These are phyloP conservation scores for Backusella macrospora DNA, from an alignment of 192 early-diverging fungal species.

Conservation along the genomic window DNA sequence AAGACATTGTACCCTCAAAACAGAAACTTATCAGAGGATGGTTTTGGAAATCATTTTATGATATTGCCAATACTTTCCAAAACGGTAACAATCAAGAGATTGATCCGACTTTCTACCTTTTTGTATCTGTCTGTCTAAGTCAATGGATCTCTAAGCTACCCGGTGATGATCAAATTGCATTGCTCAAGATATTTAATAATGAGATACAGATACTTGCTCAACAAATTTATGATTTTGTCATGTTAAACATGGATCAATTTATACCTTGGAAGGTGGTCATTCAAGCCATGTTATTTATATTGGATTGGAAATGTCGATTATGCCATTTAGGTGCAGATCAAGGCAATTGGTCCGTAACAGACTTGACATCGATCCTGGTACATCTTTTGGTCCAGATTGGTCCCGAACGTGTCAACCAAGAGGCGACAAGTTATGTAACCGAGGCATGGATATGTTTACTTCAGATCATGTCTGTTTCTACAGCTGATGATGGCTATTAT, in stretches of 20 bases:
- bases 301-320: conserved; percentile 11
- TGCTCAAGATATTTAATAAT: not conserved
- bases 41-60: conserved; percentile 4
- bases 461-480: not conserved
- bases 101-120: not conserved
- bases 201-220: not conserved
- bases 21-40: not conserved
- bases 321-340: not conserved
- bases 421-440: not conserved
- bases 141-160: not conserved
- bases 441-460: not conserved
- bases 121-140: not conserved
- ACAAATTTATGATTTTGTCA: not conserved
- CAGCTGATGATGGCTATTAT: not conserved
- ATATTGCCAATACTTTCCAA: not conserved
- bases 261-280: conserved; percentile 8
- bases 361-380: not conserved
- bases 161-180: not conserved
- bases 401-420: not conserved
- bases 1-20: not conserved
- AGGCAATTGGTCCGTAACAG: not conserved
- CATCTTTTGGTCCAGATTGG: not conserved
- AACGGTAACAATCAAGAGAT: not conserved
- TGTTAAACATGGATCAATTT: not conserved
- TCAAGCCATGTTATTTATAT: not conserved